These are phyloP conservation scores for Syncephalastrum contaminatum DNA, from an alignment of 371 early-diverging fungal species.

Conservation along the genomic window DNA sequence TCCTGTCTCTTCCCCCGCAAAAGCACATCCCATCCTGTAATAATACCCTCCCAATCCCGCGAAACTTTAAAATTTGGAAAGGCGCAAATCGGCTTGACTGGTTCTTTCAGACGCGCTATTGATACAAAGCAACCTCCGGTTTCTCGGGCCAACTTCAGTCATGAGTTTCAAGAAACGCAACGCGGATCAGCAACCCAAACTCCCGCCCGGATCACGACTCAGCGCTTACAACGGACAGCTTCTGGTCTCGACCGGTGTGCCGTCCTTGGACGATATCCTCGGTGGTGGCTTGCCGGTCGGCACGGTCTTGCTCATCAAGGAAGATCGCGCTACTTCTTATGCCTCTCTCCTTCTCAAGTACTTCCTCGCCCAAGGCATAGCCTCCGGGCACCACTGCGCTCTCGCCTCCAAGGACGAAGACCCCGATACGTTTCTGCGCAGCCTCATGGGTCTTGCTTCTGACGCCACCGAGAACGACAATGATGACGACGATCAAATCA, in stretches of 20 bases:
- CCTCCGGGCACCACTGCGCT: slow-evolving; percentile 71
- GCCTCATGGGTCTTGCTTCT: slow-evolving; percentile 60
- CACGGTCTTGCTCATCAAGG: slow-evolving; percentile 74
- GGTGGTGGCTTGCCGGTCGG: slow-evolving; percentile 90
- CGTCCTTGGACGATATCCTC: slow-evolving; percentile 84
- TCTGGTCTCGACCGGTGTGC: slow-evolving; percentile 84
- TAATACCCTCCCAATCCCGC: too few species aligned
- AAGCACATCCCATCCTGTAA: too few species aligned
- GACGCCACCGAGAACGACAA: slow-evolving; percentile 52
- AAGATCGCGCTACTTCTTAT: slow-evolving; percentile 85
- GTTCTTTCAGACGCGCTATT: too few species aligned
- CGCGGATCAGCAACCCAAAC: slow-evolving; percentile 61
- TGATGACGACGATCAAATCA: slow-evolving; percentile 34
- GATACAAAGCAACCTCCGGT: too few species aligned
- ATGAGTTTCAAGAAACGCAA: slow-evolving; percentile 75
- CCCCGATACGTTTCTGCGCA: slow-evolving; percentile 52
- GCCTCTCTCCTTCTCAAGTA: slow-evolving; percentile 78
- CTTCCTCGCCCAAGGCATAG: slow-evolving; percentile 85
- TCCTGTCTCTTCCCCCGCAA: too few species aligned
- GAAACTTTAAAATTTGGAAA: too few species aligned
- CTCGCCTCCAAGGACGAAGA: slow-evolving; percentile 69
- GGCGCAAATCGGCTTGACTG: too few species aligned
- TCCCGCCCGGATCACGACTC: slow-evolving; percentile 75
- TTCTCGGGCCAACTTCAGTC: too few species aligned
- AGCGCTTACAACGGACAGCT: slow-evolving; percentile 80